Evolutionary conservation across 140 eudicot species (phyloP).

Genomic region (Oenanthe javanica): DNA sequence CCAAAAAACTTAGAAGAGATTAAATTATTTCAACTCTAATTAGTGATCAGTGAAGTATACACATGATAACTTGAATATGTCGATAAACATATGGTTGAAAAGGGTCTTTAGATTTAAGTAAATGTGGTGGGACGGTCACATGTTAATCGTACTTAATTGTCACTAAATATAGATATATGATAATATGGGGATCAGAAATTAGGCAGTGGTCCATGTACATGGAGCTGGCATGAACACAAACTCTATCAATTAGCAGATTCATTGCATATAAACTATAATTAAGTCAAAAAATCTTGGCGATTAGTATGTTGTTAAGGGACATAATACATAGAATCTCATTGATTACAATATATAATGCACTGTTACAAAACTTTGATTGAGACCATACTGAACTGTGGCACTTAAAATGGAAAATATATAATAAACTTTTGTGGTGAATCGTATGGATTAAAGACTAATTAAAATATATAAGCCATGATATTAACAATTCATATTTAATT

Average conservation of each 20-base stretch:
- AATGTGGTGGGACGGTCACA: background rate
- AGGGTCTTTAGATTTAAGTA: background rate
- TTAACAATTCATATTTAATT: background rate
- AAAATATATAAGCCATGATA: background rate
- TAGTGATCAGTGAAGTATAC: background rate
- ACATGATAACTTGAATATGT: background rate
- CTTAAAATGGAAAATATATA: background rate
- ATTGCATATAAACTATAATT: constrained; percentile 2
- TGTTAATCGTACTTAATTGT: background rate
- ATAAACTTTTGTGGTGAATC: background rate
- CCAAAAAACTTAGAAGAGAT: background rate
- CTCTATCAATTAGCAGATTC: background rate
- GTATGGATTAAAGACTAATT: background rate
- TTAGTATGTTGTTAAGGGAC: background rate
- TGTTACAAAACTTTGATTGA: background rate
- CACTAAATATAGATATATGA: background rate
- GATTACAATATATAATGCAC: background rate
- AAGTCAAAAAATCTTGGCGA: background rate
- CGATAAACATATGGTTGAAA: background rate
- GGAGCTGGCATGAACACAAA: background rate
- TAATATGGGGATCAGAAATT: constrained; percentile 4
- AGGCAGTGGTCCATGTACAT: constrained; percentile 2
- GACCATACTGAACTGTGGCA: background rate
- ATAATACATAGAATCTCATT: background rate
- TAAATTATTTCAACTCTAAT: background rate